A percentile compares a stretch with the other conserved stretches of the same genome.
Conservation (phyloP, 1,284 basidiomycete species). For the Meira miltonrushii region DNA sequence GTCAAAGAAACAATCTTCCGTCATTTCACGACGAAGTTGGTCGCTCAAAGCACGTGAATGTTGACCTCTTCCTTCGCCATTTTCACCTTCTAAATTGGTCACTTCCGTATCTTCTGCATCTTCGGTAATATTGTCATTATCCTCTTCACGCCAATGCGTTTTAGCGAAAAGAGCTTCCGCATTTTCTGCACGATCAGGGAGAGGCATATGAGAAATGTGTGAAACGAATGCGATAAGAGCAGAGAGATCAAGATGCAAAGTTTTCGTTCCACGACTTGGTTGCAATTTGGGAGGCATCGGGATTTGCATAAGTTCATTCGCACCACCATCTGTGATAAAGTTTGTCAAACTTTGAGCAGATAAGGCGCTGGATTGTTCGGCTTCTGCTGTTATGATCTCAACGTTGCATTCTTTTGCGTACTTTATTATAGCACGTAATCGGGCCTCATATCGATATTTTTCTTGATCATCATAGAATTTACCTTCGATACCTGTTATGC, state of each 20-base stretch:
- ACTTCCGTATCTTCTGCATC: neutral
- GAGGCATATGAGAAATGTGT: constrained; percentile 30
- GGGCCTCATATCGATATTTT: constrained; percentile 22
- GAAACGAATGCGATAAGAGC: constrained; percentile 39
- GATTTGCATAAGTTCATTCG: constrained; percentile 17
- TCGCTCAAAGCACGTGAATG: constrained; percentile 4
- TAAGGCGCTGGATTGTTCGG: neutral
- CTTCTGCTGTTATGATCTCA: constrained; percentile 10
- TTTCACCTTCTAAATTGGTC: neutral
- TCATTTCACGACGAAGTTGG: constrained; percentile 29
- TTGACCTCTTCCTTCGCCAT: neutral
- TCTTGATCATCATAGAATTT: constrained; percentile 25
- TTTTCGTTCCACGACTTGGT: constrained; percentile 16
- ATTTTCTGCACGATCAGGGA: neutral
- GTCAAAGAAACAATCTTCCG: constrained; percentile 25
- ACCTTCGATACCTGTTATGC: constrained; percentile 1
- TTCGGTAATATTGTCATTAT: neutral
- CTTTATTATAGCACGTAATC: constrained; percentile 23
- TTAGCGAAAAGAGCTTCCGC: neutral
- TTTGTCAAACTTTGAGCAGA: neutral
- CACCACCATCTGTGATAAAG: neutral
- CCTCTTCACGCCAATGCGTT: neutral
- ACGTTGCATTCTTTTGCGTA: neutral
- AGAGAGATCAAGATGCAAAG: constrained; percentile 43
- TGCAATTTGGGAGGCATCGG: constrained; percentile 19